phyloP scores from a whole-genome alignment of 345 rosid genomes.

The sweet orange (Citrus sinensis) region DNA sequence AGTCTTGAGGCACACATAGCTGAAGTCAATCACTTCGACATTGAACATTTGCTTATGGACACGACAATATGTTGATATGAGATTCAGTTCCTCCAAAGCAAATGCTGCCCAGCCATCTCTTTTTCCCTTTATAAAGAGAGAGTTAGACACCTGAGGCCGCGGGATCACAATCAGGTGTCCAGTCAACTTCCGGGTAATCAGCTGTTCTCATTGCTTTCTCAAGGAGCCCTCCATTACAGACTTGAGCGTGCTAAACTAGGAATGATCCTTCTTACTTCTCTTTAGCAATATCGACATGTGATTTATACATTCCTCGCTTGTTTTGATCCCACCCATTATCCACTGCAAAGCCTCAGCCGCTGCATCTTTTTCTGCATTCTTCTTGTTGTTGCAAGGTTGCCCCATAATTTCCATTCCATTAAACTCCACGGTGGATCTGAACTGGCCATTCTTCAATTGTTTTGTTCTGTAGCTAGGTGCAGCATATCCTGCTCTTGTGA shows the following conservation, averaged over 20 bases:
- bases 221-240: neutral
- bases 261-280: slow-evolving; percentile 69
- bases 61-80: neutral
- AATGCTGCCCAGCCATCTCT: neutral
- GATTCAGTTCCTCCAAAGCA: neutral
- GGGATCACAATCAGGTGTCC: neutral
- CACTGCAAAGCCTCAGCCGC: slow-evolving; percentile 87
- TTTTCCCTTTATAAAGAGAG: neutral
- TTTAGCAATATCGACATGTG: slow-evolving; percentile 70
- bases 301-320: slow-evolving; percentile 44
- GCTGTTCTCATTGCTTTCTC: neutral
- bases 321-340: slow-evolving; percentile 55
- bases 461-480: slow-evolving; percentile 70
- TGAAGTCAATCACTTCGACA: neutral
- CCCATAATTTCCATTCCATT: slow-evolving; percentile 75
- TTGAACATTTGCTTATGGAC: neutral
- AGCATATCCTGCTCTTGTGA: slow-evolving; percentile 73
- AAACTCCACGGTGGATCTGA: slow-evolving; percentile 69
- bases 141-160: neutral
- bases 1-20: neutral
- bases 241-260: slow-evolving; percentile 17
- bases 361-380: slow-evolving; percentile 93
- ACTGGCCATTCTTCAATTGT: slow-evolving; percentile 70
- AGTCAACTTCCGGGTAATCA: neutral
- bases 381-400: slow-evolving; percentile 82